Conservation (phyloP, 495 filamentous ascomycete species). For the Tetracladium setigerum region DNA sequence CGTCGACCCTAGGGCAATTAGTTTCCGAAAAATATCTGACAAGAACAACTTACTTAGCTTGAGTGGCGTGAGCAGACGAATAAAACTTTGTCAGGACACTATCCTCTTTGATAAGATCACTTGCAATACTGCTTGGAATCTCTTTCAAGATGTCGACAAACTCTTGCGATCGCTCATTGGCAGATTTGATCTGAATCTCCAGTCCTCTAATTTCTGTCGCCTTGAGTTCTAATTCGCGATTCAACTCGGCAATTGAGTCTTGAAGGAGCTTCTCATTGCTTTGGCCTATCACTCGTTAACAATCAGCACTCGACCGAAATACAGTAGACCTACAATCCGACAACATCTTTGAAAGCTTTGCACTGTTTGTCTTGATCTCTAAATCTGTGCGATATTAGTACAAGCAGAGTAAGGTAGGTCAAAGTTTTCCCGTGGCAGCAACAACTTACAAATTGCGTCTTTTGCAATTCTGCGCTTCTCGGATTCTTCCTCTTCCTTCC, state of each 20-base stretch:
- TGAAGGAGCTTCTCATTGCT: not conserved
- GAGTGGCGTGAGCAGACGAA: slow-evolving; percentile 1
- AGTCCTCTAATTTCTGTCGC: slow-evolving; percentile 19
- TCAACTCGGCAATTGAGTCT: no score
- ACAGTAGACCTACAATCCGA: no score
- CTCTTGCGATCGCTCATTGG: slow-evolving; percentile 16
- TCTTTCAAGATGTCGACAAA: slow-evolving; percentile 23
- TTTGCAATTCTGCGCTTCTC: no score
- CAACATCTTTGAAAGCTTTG: no score
- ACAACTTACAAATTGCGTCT: not conserved
- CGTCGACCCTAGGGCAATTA: slow-evolving; percentile 9
- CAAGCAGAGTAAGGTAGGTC: no score
- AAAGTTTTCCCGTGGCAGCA: not conserved
- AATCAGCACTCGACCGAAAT: no score
- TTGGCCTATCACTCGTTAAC: not conserved
- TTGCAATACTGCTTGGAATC: not conserved
- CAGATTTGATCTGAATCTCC: slow-evolving; percentile 16
- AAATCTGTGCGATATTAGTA: no score
- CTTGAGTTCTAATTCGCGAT: no score
- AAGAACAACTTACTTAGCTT: slow-evolving; percentile 8
- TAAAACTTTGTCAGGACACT: slow-evolving; percentile 6
- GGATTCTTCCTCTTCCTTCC: no score
- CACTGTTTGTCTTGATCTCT: no score
- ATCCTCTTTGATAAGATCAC: slow-evolving; percentile 9
- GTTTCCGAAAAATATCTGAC: not conserved